phyloP scores from a whole-genome alignment of 2,329 filamentous ascomycete species.

The Aspergillus spinulosporus region DNA sequence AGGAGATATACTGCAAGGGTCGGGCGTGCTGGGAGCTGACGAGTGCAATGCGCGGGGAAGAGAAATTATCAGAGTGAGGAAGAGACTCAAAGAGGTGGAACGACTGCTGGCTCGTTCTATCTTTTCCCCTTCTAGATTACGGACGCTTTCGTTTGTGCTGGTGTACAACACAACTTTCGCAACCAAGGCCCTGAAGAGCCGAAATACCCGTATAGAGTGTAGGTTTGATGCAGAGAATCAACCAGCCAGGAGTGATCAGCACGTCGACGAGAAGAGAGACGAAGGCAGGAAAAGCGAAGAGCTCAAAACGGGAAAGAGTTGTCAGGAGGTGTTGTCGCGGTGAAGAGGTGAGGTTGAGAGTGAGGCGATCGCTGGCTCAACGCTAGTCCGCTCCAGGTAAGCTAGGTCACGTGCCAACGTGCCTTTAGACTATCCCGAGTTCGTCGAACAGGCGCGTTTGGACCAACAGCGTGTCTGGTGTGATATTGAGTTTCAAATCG shows the following conservation, averaged over 20 bases:
- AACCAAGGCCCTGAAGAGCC: background rate
- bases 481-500: background rate
- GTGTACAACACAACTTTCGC: conserved; percentile 2
- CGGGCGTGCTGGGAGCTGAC: conserved; percentile 25
- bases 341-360: conserved; percentile 28
- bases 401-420: conserved; percentile 20
- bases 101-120: conserved; percentile 20
- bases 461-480: background rate
- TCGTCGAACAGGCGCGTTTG: conserved; percentile 1
- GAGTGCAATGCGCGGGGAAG: conserved; percentile 22
- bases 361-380: conserved; percentile 23
- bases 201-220: background rate
- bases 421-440: background rate
- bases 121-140: conserved; percentile 20
- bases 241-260: background rate
- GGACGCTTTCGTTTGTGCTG: conserved; percentile 13
- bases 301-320: conserved; percentile 16
- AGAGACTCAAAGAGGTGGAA: conserved; percentile 11
- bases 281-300: conserved; percentile 14
- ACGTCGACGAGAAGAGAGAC: conserved; percentile 4
- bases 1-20: conserved; percentile 23
- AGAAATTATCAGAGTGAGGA: conserved; percentile 15
- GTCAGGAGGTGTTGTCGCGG: conserved; percentile 18
- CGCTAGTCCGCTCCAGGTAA: conserved; percentile 25
- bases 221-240: background rate